Evolutionary conservation across 805 yeast genomes (phyloP).

Genomic region (Sugiyamaella qingdaonensis): DNA sequence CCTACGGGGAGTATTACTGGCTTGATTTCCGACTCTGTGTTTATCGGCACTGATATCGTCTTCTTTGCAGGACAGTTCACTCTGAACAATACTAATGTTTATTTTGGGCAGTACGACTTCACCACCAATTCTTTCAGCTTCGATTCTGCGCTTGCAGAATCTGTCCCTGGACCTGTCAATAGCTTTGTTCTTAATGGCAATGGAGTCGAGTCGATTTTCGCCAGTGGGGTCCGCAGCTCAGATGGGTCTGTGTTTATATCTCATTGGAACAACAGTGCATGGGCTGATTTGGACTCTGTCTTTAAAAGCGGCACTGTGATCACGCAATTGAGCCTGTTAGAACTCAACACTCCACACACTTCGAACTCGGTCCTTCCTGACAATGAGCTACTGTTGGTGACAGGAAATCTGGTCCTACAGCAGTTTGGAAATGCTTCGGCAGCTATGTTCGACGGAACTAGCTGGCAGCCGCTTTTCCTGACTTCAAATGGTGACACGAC

Average conservation of each 20-base stretch:
- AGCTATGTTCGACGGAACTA: slow-evolving; percentile 60
- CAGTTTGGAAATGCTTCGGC: slow-evolving; percentile 54
- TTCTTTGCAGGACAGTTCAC: slow-evolving; percentile 54
- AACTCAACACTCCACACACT: slow-evolving; percentile 29
- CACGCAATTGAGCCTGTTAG: slow-evolving; percentile 44
- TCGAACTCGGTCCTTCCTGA: slow-evolving; percentile 38
- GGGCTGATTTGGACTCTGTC: slow-evolving; percentile 43
- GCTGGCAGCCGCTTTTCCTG: slow-evolving; percentile 64
- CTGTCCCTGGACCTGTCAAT: slow-evolving; percentile 27
- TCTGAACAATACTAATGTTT: slow-evolving; percentile 34
- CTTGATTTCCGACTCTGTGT: slow-evolving; percentile 49
- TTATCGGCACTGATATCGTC: slow-evolving; percentile 38
- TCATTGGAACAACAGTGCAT: slow-evolving; percentile 45
- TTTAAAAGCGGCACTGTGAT: slow-evolving; percentile 37
- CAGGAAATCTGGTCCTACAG: slow-evolving; percentile 52
- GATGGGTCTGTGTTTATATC: slow-evolving; percentile 33
- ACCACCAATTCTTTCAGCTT: slow-evolving; percentile 30
- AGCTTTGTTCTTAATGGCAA: slow-evolving; percentile 33
- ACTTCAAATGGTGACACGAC: slow-evolving; percentile 28
- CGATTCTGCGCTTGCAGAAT: slow-evolving; percentile 18
- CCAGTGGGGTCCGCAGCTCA: slow-evolving; percentile 33
- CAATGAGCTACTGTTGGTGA: slow-evolving; percentile 47
- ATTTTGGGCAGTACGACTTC: slow-evolving; percentile 56
- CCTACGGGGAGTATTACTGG: slow-evolving; percentile 44
- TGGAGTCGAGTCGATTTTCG: slow-evolving; percentile 44